Conservation (phyloP, 805 yeast species). For the Sugiyamaella boreocaroliniensis region DNA sequence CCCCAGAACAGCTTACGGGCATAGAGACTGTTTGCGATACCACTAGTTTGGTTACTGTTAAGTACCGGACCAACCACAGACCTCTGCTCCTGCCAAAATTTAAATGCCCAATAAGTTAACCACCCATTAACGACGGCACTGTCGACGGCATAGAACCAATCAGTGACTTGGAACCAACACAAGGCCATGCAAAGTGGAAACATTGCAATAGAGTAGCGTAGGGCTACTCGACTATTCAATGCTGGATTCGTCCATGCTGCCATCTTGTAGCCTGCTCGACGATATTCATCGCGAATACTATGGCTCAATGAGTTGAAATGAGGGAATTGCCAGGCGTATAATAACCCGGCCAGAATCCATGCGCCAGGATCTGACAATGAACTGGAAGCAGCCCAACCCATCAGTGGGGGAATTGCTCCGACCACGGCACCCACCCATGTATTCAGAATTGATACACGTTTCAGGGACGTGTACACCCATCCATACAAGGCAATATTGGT, state of each 20-base stretch:
- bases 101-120: slow-evolving; percentile 71
- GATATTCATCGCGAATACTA: slow-evolving; percentile 79
- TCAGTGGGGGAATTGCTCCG: slow-evolving; percentile 95
- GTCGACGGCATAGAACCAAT: slow-evolving; percentile 72
- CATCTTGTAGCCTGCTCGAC: slow-evolving; percentile 95
- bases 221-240: slow-evolving; percentile 86
- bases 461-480: slow-evolving; percentile 86
- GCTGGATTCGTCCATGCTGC: slow-evolving; percentile 88
- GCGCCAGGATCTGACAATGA: slow-evolving; percentile 76
- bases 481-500: slow-evolving; percentile 76
- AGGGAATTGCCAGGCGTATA: slow-evolving; percentile 98
- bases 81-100: slow-evolving; percentile 84
- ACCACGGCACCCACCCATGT: slow-evolving; percentile 99
- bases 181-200: slow-evolving; percentile 87
- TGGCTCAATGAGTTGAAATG: slow-evolving; percentile 92
- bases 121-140: slow-evolving; percentile 78
- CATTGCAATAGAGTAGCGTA: slow-evolving; percentile 86
- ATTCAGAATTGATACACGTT: slow-evolving; percentile 74
- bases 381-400: slow-evolving; percentile 96
- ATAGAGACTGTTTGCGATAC: slow-evolving; percentile 36
- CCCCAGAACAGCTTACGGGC: slow-evolving; percentile 92
- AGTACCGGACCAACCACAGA: slow-evolving; percentile 13
- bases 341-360: slow-evolving; percentile 83
- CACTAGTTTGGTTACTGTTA: slow-evolving; percentile 5
- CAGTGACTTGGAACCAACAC: slow-evolving; percentile 73